Base-by-base conservation (phyloP, 2,329 filamentous ascomycete species). In the Nakataea oryzae region DNA sequence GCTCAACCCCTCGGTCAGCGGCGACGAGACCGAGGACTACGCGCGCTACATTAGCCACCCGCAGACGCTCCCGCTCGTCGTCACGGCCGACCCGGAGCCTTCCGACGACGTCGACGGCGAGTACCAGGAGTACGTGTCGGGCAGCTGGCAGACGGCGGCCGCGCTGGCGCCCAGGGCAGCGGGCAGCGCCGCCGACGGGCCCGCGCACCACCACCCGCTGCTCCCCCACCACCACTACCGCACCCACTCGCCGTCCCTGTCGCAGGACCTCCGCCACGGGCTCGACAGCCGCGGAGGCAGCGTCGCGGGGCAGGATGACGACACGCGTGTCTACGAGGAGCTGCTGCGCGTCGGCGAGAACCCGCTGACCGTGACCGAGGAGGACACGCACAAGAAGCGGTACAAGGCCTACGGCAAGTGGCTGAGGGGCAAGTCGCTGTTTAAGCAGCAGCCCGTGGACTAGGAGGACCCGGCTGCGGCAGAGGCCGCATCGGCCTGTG, bases 381-480 rank as follows among this genome's bases (percentile, higher is more conserved):
- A 96, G 70, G 95, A 97, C 73, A 82, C 86, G 57, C 82, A 83
- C 54, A 97, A 96, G 82, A 97, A 97, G 81, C 81, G 95, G 68
- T 99, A 99, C 74, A 97, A 96, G 76, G 90, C 93, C 12, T 99
- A 99, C 75, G 80, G 88, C 69, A 96, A 97, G 75, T 99, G 95
- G 93, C 79, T 99, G 70, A 84, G 87, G 65, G 93, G 93, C 24
- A 97, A 97, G 78, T 96, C 91, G 69, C 82, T 97, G 69, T 97
- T 97, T 74, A 97, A 97, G 76, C 93, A 97, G 79, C 86, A 88
- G 73, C 85, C 87, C 57, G 79, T 84, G 61, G 82, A 84, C 65
- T 84, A 76, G 75, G 67, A 50, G n/a, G 41, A n/a, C 41, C 41
- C 41, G 41, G 41, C 41, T 50, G 41, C 41, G 17, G 41, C 41